phyloP scores from a whole-genome alignment of 208 protist species.

The Crithidia sp. region DNA sequence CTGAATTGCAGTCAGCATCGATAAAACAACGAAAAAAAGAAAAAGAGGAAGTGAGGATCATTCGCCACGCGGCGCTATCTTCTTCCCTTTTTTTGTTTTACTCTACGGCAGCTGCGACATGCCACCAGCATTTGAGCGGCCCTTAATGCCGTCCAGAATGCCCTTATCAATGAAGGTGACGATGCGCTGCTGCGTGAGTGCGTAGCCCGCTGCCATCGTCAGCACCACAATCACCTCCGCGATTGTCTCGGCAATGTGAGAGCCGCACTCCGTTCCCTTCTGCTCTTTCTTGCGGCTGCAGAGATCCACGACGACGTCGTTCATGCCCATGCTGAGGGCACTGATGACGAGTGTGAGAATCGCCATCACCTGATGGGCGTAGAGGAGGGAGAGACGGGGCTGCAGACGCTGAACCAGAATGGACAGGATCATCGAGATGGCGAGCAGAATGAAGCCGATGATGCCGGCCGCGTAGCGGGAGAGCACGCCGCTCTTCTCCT shows the following conservation, averaged over 20 bases:
- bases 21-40: too few species aligned
- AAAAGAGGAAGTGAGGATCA: too few species aligned
- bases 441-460: constrained; percentile 66
- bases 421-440: constrained; percentile 54
- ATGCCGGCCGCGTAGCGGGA: constrained; percentile 64
- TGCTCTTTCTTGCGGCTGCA: constrained; percentile 51
- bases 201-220: constrained; percentile 69
- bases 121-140: constrained; percentile 65
- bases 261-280: constrained; percentile 45
- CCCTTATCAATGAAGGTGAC: constrained; percentile 87
- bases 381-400: constrained; percentile 67
- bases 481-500: constrained; percentile 51
- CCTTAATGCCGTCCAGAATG: constrained; percentile 87
- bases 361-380: constrained; percentile 68
- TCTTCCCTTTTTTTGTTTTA: not conserved
- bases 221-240: constrained; percentile 70
- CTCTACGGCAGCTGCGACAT: constrained; percentile 71
- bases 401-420: constrained; percentile 67
- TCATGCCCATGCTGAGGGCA: constrained; percentile 81
- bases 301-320: constrained; percentile 72
- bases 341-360: constrained; percentile 73
- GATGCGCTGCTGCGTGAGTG: constrained; percentile 85
- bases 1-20: too few species aligned
- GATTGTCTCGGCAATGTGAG: constrained; percentile 67
- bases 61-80: too few species aligned